Percentiles rank a stretch among this genome's conserved stretches.
Evolutionary conservation across 768 basidiomycete species (phyloP).

Genomic region (Trametopsis cervina): DNA sequence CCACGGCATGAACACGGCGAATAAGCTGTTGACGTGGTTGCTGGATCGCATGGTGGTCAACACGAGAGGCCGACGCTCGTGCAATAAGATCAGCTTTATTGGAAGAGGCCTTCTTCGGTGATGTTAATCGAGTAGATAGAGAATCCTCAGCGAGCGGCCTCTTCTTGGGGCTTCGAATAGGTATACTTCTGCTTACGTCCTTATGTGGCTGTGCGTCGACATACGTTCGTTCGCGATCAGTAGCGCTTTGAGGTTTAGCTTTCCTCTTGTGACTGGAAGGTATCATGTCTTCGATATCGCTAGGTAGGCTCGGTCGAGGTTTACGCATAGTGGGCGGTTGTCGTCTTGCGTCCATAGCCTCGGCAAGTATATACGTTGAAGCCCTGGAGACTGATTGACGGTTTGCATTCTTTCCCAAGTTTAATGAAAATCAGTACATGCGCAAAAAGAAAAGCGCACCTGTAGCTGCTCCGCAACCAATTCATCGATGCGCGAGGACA

Average conservation of each 20-base stretch:
- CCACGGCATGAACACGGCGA: slow-evolving; percentile 55
- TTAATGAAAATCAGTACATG: not conserved
- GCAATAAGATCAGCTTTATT: slow-evolving; percentile 7
- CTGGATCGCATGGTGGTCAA: not conserved
- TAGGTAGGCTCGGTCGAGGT: not conserved
- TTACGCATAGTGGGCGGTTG: not conserved
- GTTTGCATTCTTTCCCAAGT: not conserved
- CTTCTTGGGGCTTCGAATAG: too few species aligned
- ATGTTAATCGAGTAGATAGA: too few species aligned
- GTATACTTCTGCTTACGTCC: not conserved
- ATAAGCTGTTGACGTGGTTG: slow-evolving; percentile 29
- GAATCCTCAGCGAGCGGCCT: too few species aligned
- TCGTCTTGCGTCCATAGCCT: not conserved
- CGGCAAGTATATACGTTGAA: not conserved
- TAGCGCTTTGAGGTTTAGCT: not conserved
- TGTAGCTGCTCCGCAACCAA: slow-evolving; percentile 38
- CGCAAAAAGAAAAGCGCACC: slow-evolving; percentile 16
- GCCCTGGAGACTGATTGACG: not conserved
- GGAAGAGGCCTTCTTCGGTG: slow-evolving; percentile 1
- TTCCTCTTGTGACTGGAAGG: not conserved
- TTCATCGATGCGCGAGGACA: slow-evolving; percentile 53
- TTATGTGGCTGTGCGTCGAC: not conserved
- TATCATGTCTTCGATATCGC: not conserved
- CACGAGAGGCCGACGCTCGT: not conserved
- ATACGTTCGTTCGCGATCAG: slow-evolving; percentile 8